Percentiles rank a stretch among this genome's conserved stretches.
Conservation (phyloP, 805 yeast genomes). For the Candida wancherniae region DNA sequence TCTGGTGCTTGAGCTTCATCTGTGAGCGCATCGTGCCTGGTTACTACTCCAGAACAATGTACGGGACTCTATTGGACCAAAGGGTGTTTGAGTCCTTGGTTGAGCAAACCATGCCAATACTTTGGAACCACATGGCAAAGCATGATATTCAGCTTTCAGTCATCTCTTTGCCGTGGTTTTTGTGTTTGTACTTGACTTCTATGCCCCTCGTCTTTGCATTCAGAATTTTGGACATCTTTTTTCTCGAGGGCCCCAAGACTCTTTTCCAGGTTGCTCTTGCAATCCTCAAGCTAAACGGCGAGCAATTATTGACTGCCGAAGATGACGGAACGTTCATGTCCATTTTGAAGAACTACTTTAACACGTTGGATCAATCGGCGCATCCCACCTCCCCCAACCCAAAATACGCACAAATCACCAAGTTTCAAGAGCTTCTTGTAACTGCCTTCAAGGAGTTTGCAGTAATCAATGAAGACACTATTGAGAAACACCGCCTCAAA, state of each 20-base stretch:
- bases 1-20: slow-evolving; percentile 78
- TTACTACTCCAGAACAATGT: slow-evolving; percentile 94
- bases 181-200: slow-evolving; percentile 81
- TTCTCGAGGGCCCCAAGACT: slow-evolving; percentile 83
- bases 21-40: slow-evolving; percentile 91
- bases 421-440: slow-evolving; percentile 84
- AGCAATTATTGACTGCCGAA: slow-evolving; percentile 65
- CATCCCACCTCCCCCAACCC: slow-evolving; percentile 66
- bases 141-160: slow-evolving; percentile 89
- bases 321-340: slow-evolving; percentile 93
- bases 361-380: slow-evolving; percentile 70
- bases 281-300: slow-evolving; percentile 83
- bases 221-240: slow-evolving; percentile 83
- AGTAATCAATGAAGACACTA: slow-evolving; percentile 68
- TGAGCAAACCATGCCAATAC: slow-evolving; percentile 79
- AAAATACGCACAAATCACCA: slow-evolving; percentile 63
- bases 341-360: slow-evolving; percentile 76
- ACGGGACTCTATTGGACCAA: slow-evolving; percentile 92
- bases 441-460: slow-evolving; percentile 90
- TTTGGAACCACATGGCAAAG: slow-evolving; percentile 75
- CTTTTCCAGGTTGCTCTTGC: slow-evolving; percentile 93
- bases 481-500: slow-evolving; percentile 62
- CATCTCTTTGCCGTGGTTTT: slow-evolving; percentile 93
- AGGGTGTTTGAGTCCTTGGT: slow-evolving; percentile 88
- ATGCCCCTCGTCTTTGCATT: slow-evolving; percentile 95